Base-by-base conservation (phyloP, 2,329 filamentous ascomycete species). In the Teratosphaeriaceae sp. region DNA sequence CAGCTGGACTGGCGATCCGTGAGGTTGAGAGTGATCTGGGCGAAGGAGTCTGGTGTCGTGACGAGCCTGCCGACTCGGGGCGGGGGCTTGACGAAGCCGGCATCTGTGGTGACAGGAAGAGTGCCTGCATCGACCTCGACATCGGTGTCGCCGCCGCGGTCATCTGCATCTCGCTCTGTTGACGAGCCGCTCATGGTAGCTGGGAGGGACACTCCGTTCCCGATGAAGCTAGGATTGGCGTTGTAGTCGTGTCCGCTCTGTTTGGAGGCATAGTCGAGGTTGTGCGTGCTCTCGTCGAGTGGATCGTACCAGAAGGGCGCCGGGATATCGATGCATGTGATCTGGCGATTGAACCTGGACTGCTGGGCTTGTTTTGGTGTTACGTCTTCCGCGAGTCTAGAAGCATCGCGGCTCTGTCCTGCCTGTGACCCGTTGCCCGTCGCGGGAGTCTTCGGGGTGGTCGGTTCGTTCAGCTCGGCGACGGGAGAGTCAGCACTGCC, bases 1-100 rank as follows among this genome's bases (percentile, higher is more conserved):
- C 88, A 97, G 0, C 82, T 84, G 0, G 82, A 79, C 51, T 86
- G 66, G 3, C 80, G 78, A 30, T 79, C 74, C 9, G 79, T 78
- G 12, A 96, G 69, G 24, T 75, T 74, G 23, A 94, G 71, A 0
- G 74, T 76, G 19, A 86, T 73, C 1, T 74, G 67, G 5, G 85
- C 70, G 46, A 78, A 73, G 0, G 88, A 95, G 12, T 78, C 79
- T 0, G 74, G 56, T 0, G 81, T 73, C 0, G 82, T 82, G 12
- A 78, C 75, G 12, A 95, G 67, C 42, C 78, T 76, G 6, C 84
- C 88, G 2, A 88, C 71, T 12, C 64, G 64, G 19, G 62, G 60
- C 3, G 65, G 59, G 5, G 67, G 66, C 16, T 64, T 62, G 31
- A 61, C 56, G 46, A 68, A 67, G 15, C 38, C 46, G 15, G 33